phyloP scores from a whole-genome alignment of 2,329 filamentous ascomycete species.

The Hirsutella thompsonii region DNA sequence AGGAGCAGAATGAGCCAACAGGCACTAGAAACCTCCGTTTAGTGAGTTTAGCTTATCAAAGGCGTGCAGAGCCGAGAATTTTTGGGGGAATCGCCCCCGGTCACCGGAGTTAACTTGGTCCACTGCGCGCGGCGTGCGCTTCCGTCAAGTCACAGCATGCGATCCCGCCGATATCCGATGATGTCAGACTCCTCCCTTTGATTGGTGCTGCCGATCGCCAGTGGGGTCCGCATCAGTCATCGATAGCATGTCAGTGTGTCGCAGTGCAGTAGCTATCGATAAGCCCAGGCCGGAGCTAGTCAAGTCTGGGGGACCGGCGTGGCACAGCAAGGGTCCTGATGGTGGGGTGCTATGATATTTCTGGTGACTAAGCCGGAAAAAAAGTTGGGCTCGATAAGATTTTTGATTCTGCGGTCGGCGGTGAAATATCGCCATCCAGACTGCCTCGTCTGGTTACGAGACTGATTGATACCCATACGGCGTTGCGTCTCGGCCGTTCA shows the following conservation, averaged over 20 bases:
- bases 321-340: not conserved
- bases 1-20: not conserved
- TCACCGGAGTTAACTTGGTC: not conserved
- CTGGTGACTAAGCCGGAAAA: constrained; percentile 3
- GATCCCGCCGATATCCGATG: not conserved
- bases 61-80: not conserved
- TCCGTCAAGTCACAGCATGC: constrained; percentile 1
- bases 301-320: not conserved
- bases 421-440: not conserved
- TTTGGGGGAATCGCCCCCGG: constrained; percentile 2
- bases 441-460: not conserved
- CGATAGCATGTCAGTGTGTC: not conserved
- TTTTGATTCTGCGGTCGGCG: not conserved
- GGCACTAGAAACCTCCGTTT: too few relatives aligned
- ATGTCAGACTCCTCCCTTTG: not conserved
- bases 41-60: not conserved
- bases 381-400: constrained; percentile 3
- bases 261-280: not conserved
- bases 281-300: not conserved
- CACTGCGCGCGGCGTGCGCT: not conserved
- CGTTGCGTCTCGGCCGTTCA: not conserved
- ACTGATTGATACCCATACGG: not conserved
- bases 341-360: not conserved
- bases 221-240: not conserved
- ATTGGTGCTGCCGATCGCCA: not conserved